Base-by-base conservation (phyloP, 2,329 filamentous ascomycete species). In the Talaromyces sp. region DNA sequence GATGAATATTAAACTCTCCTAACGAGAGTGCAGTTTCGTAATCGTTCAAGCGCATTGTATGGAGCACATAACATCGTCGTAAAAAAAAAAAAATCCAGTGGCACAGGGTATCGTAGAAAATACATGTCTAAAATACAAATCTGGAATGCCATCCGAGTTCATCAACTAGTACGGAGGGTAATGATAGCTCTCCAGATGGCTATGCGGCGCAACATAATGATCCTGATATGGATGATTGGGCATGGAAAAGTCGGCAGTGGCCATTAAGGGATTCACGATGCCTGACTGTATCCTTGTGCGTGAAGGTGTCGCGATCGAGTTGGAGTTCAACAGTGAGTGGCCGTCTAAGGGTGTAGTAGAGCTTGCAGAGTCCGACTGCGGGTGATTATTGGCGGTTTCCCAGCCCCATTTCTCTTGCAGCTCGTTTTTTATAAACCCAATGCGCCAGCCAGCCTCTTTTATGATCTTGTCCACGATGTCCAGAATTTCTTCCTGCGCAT, bases 191-290 rank as follows among this genome's bases (percentile, higher is more conserved):
- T 67, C 62, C 26, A 69, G 60, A 52, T 70, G 68, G 62, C 76
- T 80, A 65, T 74, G 69, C 1, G 90, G 89, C 38, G 89, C 87
- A 63, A 91, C 87, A 67, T 93, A 95, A 74, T 88, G 88, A 56
- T 87, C 86, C 69, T 91, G 88, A 69, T 94, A 95, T 1, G 91
- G 90, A 74, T 92, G 90, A 64, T 91, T 87, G 3, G 89, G 88
- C 66, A 88, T 80, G 26, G 81, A 88, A 71, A 94, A 94, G 69
- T 94, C 89, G 1, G 89, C 90, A 26, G 81, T 81, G 26, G 84
- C 85, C 65, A 88, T 82, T 43, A 93, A 74, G 1, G 90, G 90
- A 68, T 93, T 93, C 6, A 88, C 75, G 46, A 86, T 83, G 7
- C 82, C 83, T 2, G 73, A 59, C 4, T 71, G 71, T 57, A 73